Percentiles rank a stretch among this genome's conserved stretches.
These are phyloP conservation scores for Solanum clarkiae DNA, from an alignment of 257 asterid genomes.

Conservation along the genomic window DNA sequence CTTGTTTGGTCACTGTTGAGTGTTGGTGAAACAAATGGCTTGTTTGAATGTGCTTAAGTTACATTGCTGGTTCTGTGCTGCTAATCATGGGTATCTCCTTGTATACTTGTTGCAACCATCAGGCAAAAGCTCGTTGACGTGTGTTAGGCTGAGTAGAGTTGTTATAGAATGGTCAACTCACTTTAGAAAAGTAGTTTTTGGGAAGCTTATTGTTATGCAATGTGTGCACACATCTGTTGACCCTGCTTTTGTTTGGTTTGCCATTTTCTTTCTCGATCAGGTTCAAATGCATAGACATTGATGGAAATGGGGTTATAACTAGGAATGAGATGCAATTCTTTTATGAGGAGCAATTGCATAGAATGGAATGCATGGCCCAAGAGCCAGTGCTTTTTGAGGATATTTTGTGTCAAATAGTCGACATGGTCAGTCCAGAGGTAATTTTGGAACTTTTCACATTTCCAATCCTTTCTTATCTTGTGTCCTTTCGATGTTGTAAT, in stretches of 20 bases:
- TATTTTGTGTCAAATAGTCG: conserved; percentile 95
- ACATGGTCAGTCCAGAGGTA: conserved; percentile 96
- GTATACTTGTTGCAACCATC: not conserved
- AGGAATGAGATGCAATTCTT: conserved; percentile 96
- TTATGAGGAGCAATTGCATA: conserved; percentile 97
- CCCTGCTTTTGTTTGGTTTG: not conserved
- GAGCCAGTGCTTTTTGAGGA: conserved; percentile 99
- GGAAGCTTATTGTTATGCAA: not conserved
- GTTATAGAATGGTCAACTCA: not conserved
- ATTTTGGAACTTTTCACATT: conserved; percentile 1
- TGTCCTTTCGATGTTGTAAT: not conserved
- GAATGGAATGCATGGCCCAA: conserved; percentile 99
- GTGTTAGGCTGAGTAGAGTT: not conserved
- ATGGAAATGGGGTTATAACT: conserved; percentile 88
- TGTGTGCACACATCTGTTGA: not conserved
- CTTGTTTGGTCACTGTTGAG: not conserved
- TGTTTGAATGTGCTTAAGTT: not conserved
- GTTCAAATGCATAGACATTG: conserved; percentile 99
- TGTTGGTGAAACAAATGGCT: not conserved
- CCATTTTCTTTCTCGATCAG: conserved; percentile 24
- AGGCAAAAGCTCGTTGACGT: not conserved
- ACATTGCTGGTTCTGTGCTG: not conserved
- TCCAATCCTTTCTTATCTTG: not conserved
- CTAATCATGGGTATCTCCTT: not conserved
- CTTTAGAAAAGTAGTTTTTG: not conserved